A percentile compares a stretch with the other conserved stretches of the same genome.
phyloP scores from a whole-genome alignment of 768 basidiomycete genomes.

The Amanita pallidorosea region DNA sequence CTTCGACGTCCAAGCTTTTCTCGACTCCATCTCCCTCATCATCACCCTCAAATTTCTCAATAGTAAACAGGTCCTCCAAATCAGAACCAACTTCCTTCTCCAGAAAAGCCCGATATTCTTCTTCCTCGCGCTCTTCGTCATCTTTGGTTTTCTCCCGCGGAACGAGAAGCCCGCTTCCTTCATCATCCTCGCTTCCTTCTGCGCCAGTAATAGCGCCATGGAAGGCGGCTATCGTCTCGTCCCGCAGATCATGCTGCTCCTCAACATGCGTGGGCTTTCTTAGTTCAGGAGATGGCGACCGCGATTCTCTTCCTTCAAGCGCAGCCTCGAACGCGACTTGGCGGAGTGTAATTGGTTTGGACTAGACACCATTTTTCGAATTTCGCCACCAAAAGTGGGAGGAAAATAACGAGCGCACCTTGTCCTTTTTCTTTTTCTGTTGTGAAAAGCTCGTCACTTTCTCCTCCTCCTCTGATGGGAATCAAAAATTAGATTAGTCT shows the following conservation, averaged over 20 bases:
- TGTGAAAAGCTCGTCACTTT: constrained; percentile 25
- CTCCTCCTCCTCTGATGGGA: constrained; percentile 50
- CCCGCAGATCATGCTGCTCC: constrained; percentile 65
- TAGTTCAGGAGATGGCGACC: constrained; percentile 47
- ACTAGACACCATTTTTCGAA: constrained; percentile 20
- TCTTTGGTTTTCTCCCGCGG: constrained; percentile 71
- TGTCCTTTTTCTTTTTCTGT: constrained; percentile 29
- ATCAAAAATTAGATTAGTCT: neutral
- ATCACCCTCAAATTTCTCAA: constrained; percentile 13
- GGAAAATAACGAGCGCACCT: constrained; percentile 25
- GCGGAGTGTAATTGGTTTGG: constrained; percentile 67
- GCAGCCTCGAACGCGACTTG: constrained; percentile 59
- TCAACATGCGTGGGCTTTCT: constrained; percentile 57
- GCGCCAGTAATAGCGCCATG: constrained; percentile 31
- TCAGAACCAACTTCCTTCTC: constrained; percentile 75
- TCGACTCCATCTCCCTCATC: constrained; percentile 11
- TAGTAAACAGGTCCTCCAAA: constrained; percentile 53
- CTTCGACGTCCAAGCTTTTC: constrained; percentile 12
- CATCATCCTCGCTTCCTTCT: constrained; percentile 25
- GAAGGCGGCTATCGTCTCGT: constrained; percentile 83
- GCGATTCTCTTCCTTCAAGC: constrained; percentile 33
- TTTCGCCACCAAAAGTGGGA: neutral
- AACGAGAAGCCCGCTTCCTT: constrained; percentile 60
- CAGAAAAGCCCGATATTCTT: constrained; percentile 77
- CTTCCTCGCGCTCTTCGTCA: constrained; percentile 68